Conservation (phyloP, 2,329 filamentous ascomycete species). For the Fusarium sororula region DNA sequence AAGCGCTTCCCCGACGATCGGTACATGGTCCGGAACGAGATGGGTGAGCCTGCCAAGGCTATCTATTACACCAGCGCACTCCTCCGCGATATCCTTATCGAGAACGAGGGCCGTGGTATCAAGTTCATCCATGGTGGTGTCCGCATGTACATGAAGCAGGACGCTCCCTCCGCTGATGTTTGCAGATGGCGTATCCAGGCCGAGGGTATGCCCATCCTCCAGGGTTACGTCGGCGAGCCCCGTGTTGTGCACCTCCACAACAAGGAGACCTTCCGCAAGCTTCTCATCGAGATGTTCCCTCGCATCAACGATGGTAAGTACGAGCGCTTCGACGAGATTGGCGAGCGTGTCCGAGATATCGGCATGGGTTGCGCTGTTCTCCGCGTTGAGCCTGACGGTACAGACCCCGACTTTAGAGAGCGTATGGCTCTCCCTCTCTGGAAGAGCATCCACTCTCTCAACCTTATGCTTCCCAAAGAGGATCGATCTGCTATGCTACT, state of each 20-base stretch:
- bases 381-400: constrained; percentile 78
- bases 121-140: constrained; percentile 97
- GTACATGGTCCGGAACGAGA: constrained; percentile 95
- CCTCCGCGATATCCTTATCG: constrained; percentile 82
- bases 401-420: constrained; percentile 70
- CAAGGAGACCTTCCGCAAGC: constrained; percentile 80
- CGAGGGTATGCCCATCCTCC: constrained; percentile 89
- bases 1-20: constrained; percentile 86
- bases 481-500: constrained; percentile 92
- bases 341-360: constrained; percentile 80
- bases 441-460: constrained; percentile 91
- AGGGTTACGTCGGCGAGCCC: constrained; percentile 85
- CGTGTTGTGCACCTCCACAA: constrained; percentile 79
- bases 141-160: constrained; percentile 99
- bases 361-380: constrained; percentile 93
- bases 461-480: constrained; percentile 98
- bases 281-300: constrained; percentile 97
- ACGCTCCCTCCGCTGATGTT: constrained; percentile 84
- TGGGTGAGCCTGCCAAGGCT: constrained; percentile 87
- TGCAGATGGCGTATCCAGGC: constrained; percentile 96
- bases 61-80: constrained; percentile 95
- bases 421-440: constrained; percentile 90
- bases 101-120: constrained; percentile 90
- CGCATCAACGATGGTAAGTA: constrained; percentile 80
- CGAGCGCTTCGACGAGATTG: constrained; percentile 85